Evolutionary conservation across 495 filamentous ascomycete species (phyloP).

Genomic region (Schizothecium vesticola): DNA sequence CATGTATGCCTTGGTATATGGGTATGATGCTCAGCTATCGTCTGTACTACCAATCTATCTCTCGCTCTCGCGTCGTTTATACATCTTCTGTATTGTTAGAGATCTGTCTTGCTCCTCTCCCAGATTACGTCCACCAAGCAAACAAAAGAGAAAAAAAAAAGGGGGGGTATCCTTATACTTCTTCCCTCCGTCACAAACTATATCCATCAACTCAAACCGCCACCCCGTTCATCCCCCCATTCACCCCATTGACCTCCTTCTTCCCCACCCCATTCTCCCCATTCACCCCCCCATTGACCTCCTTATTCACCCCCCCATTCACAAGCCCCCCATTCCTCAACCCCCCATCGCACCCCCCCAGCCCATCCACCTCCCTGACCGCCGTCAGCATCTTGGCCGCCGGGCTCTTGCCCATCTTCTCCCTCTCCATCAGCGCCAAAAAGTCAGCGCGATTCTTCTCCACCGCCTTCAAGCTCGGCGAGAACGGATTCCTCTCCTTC

Average conservation of each 20-base stretch:
- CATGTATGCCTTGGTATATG: not conserved
- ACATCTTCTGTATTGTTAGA: not conserved
- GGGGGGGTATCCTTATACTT: not conserved
- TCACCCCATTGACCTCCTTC: not conserved
- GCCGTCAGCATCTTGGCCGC: not conserved
- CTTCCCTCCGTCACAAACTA: not conserved
- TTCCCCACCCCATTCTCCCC: not conserved
- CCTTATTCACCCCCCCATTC: not conserved
- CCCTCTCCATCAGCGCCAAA: not conserved
- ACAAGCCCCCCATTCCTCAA: not conserved
- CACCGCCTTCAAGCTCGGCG: not conserved
- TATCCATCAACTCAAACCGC: not conserved
- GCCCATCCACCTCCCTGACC: not conserved
- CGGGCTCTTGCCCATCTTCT: not conserved
- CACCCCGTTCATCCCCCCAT: not conserved
- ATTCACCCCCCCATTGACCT: not conserved
- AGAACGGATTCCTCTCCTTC: not conserved
- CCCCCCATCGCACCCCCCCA: not conserved
- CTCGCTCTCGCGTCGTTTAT: not conserved
- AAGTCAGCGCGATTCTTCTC: not conserved
- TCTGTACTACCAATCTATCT: not conserved
- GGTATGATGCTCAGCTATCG: not conserved
- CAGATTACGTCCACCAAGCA: not conserved
- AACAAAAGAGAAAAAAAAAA: not conserved
- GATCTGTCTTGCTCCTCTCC: not conserved